These are phyloP conservation scores for Fomitopsis schrenkii DNA, from an alignment of 1,284 basidiomycete genomes.

Conservation along the genomic window DNA sequence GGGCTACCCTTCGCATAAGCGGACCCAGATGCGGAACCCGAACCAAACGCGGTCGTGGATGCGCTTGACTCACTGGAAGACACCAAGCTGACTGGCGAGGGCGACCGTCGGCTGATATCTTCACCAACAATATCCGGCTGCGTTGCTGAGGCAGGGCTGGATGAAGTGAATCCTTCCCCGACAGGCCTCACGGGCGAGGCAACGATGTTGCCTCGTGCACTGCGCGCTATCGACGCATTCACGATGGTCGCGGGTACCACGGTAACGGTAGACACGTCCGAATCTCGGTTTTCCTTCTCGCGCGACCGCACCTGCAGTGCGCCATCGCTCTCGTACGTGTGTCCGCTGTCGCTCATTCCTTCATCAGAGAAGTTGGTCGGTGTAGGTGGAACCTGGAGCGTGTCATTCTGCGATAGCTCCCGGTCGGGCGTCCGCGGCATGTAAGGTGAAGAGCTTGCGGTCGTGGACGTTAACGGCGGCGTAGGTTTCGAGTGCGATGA, in stretches of 20 bases:
- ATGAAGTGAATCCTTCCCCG: conserved; percentile 7
- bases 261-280: conserved; percentile 29
- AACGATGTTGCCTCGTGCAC: conserved; percentile 25
- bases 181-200: conserved; percentile 16
- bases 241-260: conserved; percentile 31
- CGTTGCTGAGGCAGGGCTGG: conserved; percentile 8
- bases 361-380: background rate
- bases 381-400: background rate
- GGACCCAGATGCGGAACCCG: conserved; percentile 7
- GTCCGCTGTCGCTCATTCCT: background rate
- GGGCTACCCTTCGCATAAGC: conserved; percentile 24
- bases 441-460: background rate
- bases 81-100: conserved; percentile 23
- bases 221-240: conserved; percentile 23
- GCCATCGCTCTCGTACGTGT: conserved; percentile 1
- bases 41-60: conserved; percentile 14
- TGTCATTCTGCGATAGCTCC: background rate
- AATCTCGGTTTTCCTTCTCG: conserved; percentile 30
- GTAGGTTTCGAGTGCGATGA: conserved; percentile 3
- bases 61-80: conserved; percentile 25
- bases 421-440: conserved; percentile 2
- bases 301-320: conserved; percentile 15
- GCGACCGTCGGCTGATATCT: conserved; percentile 16
- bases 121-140: conserved; percentile 10
- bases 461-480: conserved; percentile 9